Evolutionary conservation across 1,284 basidiomycete genomes (phyloP).

Genomic region (Rhodofomes roseus): DNA sequence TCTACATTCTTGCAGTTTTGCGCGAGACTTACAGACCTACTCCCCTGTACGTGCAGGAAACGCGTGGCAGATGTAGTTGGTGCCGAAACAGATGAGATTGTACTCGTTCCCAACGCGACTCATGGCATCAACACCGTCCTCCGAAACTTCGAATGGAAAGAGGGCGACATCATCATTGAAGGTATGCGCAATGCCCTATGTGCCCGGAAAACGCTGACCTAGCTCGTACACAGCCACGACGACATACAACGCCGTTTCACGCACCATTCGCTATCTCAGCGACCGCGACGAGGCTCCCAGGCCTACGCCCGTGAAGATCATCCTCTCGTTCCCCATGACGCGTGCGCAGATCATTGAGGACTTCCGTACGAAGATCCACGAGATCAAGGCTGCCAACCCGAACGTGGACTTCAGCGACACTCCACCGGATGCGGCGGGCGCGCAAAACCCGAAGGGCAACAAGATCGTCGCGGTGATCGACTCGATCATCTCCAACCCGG

Average conservation of each 20-base stretch:
- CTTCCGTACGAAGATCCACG: conserved; percentile 43
- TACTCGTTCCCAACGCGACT: conserved; percentile 64
- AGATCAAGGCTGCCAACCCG: conserved; percentile 33
- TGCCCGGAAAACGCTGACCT: background rate
- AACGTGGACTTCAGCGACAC: conserved; percentile 21
- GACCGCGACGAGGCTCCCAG: conserved; percentile 38
- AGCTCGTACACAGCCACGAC: conserved; percentile 18
- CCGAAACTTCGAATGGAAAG: conserved; percentile 53
- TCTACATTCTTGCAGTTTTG: too few species aligned
- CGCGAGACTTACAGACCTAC: too few species aligned
- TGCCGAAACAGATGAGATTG: conserved; percentile 58
- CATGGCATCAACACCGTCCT: conserved; percentile 68
- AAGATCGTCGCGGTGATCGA: conserved; percentile 78
- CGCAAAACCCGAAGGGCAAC: conserved; percentile 21
- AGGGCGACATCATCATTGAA: conserved; percentile 46
- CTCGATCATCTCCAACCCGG: conserved; percentile 68
- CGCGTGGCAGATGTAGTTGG: conserved; percentile 51
- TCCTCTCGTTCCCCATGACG: conserved; percentile 46
- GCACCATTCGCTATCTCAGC: conserved; percentile 54
- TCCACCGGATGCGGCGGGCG: conserved; percentile 10
- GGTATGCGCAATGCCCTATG: conserved; percentile 30
- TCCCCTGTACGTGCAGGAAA: background rate
- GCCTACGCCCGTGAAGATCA: conserved; percentile 14
- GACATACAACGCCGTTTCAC: conserved; percentile 61
- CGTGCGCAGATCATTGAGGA: conserved; percentile 53